Percentiles rank a stretch among this genome's conserved stretches.
These are phyloP conservation scores for Mycosphaerella sp. DNA, from an alignment of 2,329 filamentous ascomycete genomes.

Conservation along the genomic window DNA sequence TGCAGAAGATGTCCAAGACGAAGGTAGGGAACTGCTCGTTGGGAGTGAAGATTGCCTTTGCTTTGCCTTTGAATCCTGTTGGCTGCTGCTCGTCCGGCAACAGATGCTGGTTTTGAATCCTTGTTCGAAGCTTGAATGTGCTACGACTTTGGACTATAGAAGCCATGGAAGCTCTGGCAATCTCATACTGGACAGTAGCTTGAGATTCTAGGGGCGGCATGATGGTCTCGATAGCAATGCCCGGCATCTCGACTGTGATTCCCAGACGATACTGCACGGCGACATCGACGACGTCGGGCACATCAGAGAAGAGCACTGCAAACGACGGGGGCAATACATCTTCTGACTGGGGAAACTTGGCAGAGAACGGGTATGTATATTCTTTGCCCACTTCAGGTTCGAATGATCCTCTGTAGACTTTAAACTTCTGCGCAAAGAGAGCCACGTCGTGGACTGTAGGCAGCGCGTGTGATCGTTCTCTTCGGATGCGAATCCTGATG, in stretches of 20 bases:
- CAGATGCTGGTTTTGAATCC: constrained; percentile 20
- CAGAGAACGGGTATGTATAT: constrained; percentile 12
- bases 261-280: constrained; percentile 12
- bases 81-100: constrained; percentile 20
- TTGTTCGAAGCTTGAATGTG: constrained; percentile 9
- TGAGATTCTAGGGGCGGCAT: constrained; percentile 6
- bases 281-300: constrained; percentile 18
- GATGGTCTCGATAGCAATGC: constrained; percentile 16
- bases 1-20: constrained; percentile 17
- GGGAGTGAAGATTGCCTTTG: constrained; percentile 21
- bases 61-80: constrained; percentile 20
- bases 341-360: constrained; percentile 10
- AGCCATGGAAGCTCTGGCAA: constrained; percentile 5
- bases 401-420: constrained; percentile 17
- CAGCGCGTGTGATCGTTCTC: constrained; percentile 13
- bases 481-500: constrained; percentile 12
- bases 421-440: constrained; percentile 10
- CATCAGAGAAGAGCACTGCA: constrained; percentile 12
- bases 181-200: constrained; percentile 8
- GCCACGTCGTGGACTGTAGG: constrained; percentile 14
- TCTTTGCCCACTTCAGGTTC: constrained; percentile 13
- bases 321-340: constrained; percentile 14
- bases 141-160: constrained; percentile 5
- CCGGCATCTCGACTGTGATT: constrained; percentile 14
- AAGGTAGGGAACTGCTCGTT: constrained; percentile 19